Base-by-base conservation (phyloP, 768 basidiomycete genomes). In the Flagelloscypha sp. region DNA sequence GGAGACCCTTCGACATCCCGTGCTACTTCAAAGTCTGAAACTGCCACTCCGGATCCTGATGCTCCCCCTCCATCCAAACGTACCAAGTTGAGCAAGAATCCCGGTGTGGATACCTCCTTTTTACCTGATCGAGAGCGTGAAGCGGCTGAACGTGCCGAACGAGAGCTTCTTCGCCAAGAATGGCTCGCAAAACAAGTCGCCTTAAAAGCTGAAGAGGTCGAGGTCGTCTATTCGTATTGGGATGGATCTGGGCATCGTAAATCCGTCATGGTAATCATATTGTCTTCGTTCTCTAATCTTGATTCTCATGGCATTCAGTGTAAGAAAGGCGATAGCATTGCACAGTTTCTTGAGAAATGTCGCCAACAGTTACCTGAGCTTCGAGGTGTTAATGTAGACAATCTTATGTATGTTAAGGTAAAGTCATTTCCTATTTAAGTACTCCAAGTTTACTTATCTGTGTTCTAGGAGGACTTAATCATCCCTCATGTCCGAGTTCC, bases 351-450 rank as follows among this genome's bases (percentile, higher is more conserved):
- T 46, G 88, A 93, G 50, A 98, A 90, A 58, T 95, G 92, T 49
- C 72, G 93, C 19, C 74, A 76, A 34, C 93, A 98, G 48, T 88
- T 95, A 52, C 84, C 93, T 2, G 93, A 98, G 58, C 70, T 99
- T 24, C 65, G 93, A 36, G 82, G 83, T 7, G 77, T 92, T 31
- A 85, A 79, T 36, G 90, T 86, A 13, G 95, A 99, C 59, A 99
- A 98, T 54, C 60, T 99, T 24, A 98, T 98, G 93, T 99, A 98
- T 61, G 76, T 99, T 59, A 97, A 97, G 75, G 87, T 84, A 40
- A n/a, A 37, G 70, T 39, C 24, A 24, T 33, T 12, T 27, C 17
- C 34, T 21, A 16, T 34, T 40, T 50, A 19, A 45, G 33, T 28
- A 16, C 24, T 10, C 22, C 18, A n/a, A 18, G 35, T 19, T 9